Conservation (phyloP, 1,284 basidiomycete species). For the Taiwanofungus camphoratus region DNA sequence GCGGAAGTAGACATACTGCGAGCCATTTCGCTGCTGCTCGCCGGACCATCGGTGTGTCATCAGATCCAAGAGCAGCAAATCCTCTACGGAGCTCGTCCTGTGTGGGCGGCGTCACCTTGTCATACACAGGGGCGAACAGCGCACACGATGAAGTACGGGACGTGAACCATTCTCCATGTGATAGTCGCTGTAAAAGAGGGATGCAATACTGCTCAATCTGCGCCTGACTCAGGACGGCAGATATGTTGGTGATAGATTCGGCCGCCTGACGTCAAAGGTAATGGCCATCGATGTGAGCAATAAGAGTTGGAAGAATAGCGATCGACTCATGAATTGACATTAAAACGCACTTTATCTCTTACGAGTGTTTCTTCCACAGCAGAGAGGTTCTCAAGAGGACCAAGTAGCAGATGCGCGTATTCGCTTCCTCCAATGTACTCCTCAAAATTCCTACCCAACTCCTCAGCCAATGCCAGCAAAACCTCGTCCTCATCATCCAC, state of each 20-base stretch:
- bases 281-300: too few relatives aligned
- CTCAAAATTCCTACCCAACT: constrained; percentile 87
- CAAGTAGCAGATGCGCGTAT: constrained; percentile 85
- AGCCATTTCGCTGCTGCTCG: constrained; percentile 96
- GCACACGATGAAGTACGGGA: constrained; percentile 95
- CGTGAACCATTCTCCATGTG: constrained; percentile 99
- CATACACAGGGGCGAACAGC: constrained; percentile 91
- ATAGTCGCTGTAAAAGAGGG: constrained; percentile 86
- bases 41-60: constrained; percentile 99
- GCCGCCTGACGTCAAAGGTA: constrained; percentile 65
- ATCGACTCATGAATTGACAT: neutral
- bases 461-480: constrained; percentile 92
- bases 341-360: constrained; percentile 79
- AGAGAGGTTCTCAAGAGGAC: constrained; percentile 93
- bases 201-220: constrained; percentile 93
- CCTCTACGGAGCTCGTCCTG: constrained; percentile 91
- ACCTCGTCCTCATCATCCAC: constrained; percentile 99
- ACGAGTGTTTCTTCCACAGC: constrained; percentile 98
- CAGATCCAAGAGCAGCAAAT: constrained; percentile 79
- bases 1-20: constrained; percentile 56
- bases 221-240: constrained; percentile 67
- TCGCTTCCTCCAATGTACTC: constrained; percentile 94
- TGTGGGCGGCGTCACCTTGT: constrained; percentile 63
- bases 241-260: constrained; percentile 94
- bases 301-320: constrained; percentile 13